phyloP scores from a whole-genome alignment of 148 eudicot species.

The Arbutus unedo region DNA sequence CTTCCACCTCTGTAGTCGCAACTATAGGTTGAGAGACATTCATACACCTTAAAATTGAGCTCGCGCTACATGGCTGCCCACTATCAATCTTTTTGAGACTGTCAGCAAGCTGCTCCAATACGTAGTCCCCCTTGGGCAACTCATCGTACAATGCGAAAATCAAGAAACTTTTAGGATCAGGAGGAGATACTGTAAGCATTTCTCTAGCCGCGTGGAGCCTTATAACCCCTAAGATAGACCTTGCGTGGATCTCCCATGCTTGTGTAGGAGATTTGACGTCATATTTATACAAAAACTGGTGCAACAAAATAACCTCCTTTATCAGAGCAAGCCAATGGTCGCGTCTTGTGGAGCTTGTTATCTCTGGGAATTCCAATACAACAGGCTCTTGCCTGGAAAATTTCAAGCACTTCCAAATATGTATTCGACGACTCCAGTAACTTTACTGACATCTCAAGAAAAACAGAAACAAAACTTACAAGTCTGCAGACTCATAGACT shows the following conservation, averaged over 20 bases:
- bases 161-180: constrained; percentile 67
- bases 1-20: constrained; percentile 16
- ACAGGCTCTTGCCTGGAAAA: constrained; percentile 59
- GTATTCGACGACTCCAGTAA: neutral
- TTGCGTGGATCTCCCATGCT: constrained; percentile 84
- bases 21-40: constrained; percentile 37
- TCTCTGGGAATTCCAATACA: constrained; percentile 80
- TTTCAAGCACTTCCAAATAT: neutral
- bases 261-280: constrained; percentile 38
- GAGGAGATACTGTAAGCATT: constrained; percentile 90
- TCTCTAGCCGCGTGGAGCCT: constrained; percentile 92
- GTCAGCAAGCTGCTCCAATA: constrained; percentile 75
- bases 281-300: constrained; percentile 54
- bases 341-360: constrained; percentile 85
- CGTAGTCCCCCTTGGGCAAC: constrained; percentile 83
- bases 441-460: neutral
- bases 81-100: constrained; percentile 39
- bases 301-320: constrained; percentile 66
- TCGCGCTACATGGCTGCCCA: constrained; percentile 67
- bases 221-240: constrained; percentile 69
- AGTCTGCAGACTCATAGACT: constrained; percentile 54
- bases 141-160: constrained; percentile 72
- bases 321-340: constrained; percentile 88
- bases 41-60: constrained; percentile 59
- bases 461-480: constrained; percentile 42